Evolutionary conservation across 1,284 basidiomycete genomes (phyloP), one percentile per base, ranked within the genome.

Genomic region (Cryptococcus jaspeensis): DNA sequence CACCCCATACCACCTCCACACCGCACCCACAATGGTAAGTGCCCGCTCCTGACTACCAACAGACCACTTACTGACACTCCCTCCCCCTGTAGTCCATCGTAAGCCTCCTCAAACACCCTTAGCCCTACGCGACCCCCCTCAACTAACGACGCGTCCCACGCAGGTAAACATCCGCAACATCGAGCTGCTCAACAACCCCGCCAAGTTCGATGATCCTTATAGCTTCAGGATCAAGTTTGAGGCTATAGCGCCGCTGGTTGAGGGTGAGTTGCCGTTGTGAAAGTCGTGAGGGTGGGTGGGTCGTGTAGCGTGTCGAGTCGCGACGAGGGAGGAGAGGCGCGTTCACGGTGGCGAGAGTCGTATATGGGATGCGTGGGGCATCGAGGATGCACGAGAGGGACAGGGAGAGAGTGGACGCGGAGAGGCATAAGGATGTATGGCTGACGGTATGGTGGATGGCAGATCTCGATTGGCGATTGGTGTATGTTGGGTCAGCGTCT

Each of bases 391-490:
- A 32, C 28, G 28, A 32, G 28, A 32, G 28, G 28, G 28, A 32
- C 4, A 5, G 28, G 28, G 9, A 32, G 5, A 4, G 28, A 32
- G 28, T 4, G 9, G 28, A 5, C 9, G 28, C 28, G 9, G 28
- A 32, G 28, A 32, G 28, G 9, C 28, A 4, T 32, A 32, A 32
- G 28, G 36, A 40, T 20, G 28, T 5, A 41, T 20, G 39, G 12
- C 48, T 50, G 48, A 50, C 35, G 48, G 23, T 18, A 7, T n/a
- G 15, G 25, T n/a, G 28, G 4, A 5, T 52, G 23, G 11, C 69
- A 94, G 95, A 99, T 77, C 85, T 99, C 62, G 95, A 99, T 77
- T 99, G 95, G 95, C 87, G 87, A 65, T 85, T 99, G 62, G 92
- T 97, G 62, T 99, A 97, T 75, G 95, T 99, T 52, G 93, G 96